A percentile compares a stretch with the other conserved stretches of the same genome.
Evolutionary conservation across 192 early-diverging fungal genomes (phyloP).

Genomic region (Coemansia pectinata): DNA sequence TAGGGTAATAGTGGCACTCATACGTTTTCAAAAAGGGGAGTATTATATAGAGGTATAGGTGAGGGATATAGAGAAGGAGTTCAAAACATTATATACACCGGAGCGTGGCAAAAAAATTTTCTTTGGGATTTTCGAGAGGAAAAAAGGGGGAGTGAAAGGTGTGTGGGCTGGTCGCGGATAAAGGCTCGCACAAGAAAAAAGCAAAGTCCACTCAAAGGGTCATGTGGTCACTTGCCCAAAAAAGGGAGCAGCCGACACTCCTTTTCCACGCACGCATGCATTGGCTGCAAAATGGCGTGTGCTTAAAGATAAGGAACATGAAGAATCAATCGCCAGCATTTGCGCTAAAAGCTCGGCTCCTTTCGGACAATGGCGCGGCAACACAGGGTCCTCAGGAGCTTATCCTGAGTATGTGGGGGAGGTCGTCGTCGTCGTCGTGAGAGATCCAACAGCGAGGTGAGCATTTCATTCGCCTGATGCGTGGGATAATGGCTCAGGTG

Average conservation of each 20-base stretch:
- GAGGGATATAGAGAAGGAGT: not conserved
- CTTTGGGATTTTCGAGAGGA: not conserved
- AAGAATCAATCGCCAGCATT: too few species aligned
- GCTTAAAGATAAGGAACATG: not conserved
- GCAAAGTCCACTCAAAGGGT: not conserved
- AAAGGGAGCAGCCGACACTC: not conserved
- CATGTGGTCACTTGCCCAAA: not conserved
- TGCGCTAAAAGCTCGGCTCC: not conserved
- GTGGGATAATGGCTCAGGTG: conserved; percentile 9
- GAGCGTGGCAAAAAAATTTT: not conserved
- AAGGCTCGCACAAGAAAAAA: not conserved
- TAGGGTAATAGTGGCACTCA: conserved; percentile 27
- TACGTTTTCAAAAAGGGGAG: not conserved
- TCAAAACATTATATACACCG: not conserved
- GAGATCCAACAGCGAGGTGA: not conserved
- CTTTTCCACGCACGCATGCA: not conserved
- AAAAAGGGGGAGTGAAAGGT: not conserved
- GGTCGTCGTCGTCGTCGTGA: not conserved
- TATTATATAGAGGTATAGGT: conserved; percentile 8
- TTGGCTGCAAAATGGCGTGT: not conserved
- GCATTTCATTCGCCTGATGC: not conserved
- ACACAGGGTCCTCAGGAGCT: not conserved
- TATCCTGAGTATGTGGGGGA: not conserved
- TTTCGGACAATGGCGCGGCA: not conserved
- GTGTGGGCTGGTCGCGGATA: not conserved